Evolutionary conservation across 176 grass and related monocot genomes (phyloP), one percentile per base, ranked within the genome.

Genomic region (Musa schizocarpa): DNA sequence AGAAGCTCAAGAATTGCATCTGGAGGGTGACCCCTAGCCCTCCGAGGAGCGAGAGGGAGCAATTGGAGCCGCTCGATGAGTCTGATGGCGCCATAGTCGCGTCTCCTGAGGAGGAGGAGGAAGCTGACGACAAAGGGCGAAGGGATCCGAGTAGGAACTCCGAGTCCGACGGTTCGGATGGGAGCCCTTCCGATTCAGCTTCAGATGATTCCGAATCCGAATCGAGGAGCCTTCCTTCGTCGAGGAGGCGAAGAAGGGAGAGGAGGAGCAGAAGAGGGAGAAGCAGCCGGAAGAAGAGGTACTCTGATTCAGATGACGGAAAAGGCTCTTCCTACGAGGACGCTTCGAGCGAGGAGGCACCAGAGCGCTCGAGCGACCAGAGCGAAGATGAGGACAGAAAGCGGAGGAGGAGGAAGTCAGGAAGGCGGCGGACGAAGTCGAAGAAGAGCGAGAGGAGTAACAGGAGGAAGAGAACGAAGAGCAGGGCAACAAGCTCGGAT

Each of bases 11-110:
- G 86, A 81, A 83, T 43, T 94, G 91, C 83, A 95, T 91, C 55
- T 99, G 84, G 88, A 89, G 86, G 69, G 76, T 79, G 53, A 86
- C 79, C 25, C 88, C 96, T 9, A 92, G 86, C 63, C 91, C 88
- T 11, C 88, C 91, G 9, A 88, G 81, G 2, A 54, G 81, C 51
- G 85, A 84, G 1, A 86, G 77, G 58, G 81, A 75, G 50, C 77
- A 87, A 9, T 78, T 56, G 20, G 83, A 83, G 53, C 34, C 52
- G 29, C 75, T 56, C 17, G 70, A 77, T 52, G 81, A 78, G 80
- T 79, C 59, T 22, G 43, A 73, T 73, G 78, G 48, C 16, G 20
- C 34, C 20, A 9, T 52, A 21, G 78, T 64, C 52, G 2, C 49
- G 8, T 22, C 69, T 54, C 25, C 56, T 0, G 69, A 63, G 34